Conservation (phyloP, 371 early-diverging fungal genomes). For the Mucor lusitanicus region DNA sequence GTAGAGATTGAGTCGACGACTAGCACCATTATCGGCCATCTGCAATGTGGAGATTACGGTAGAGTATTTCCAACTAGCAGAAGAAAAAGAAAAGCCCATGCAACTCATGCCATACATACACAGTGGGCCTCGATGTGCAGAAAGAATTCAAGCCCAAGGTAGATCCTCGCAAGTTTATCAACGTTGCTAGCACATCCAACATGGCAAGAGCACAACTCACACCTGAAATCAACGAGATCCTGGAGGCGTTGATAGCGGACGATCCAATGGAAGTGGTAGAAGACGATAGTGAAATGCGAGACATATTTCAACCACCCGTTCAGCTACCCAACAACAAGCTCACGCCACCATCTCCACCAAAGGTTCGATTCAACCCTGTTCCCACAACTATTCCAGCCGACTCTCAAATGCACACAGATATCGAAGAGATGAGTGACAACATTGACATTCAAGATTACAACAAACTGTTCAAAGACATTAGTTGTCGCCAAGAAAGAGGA, state of each 20-base stretch:
- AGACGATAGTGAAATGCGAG: neutral
- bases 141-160: constrained; percentile 11
- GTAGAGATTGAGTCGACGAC: constrained; percentile 7
- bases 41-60: constrained; percentile 49
- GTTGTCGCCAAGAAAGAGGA: too few relatives aligned
- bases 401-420: neutral
- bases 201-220: neutral
- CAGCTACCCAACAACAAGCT: neutral
- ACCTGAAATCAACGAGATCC: neutral
- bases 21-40: constrained; percentile 18
- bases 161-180: constrained; percentile 18
- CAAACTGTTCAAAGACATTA: neutral
- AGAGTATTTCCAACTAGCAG: neutral
- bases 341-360: neutral
- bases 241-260: neutral
- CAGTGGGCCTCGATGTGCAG: constrained; percentile 38
- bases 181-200: neutral
- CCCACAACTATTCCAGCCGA: neutral
- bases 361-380: neutral
- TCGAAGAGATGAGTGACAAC: neutral
- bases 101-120: too few relatives aligned
- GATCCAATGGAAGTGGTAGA: neutral
- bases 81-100: too few relatives aligned
- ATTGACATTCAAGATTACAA: neutral
- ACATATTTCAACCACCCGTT: neutral